Evolutionary conservation across 805 yeast species (phyloP).

Genomic region (Monosporozyma unispora): DNA sequence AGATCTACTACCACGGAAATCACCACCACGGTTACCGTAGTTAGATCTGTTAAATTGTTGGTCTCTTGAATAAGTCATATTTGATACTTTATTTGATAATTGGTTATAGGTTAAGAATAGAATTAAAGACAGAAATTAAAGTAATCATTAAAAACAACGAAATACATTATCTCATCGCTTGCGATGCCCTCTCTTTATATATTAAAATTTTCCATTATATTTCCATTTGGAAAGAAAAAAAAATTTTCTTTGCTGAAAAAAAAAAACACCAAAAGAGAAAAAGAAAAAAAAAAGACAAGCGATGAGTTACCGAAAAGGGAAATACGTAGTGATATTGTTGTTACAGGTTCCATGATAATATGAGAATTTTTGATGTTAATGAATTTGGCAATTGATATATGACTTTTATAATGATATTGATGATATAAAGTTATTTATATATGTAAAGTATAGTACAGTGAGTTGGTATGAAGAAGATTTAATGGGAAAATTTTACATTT

Average conservation of each 20-base stretch:
- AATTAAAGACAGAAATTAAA: background rate
- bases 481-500: conserved; percentile 18
- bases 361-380: no score
- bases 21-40: conserved; percentile 34
- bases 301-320: conserved; percentile 7
- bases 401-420: background rate
- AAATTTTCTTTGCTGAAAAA: conserved; percentile 1
- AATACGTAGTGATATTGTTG: background rate
- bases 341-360: no score
- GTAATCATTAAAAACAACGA: background rate
- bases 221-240: background rate
- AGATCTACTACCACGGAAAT: conserved; percentile 33
- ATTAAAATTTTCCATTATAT: background rate
- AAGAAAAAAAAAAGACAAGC: conserved; percentile 4
- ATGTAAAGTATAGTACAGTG: background rate
- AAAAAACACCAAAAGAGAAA: conserved; percentile 7
- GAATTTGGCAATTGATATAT: background rate
- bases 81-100: background rate
- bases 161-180: background rate
- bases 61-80: conserved; percentile 32
- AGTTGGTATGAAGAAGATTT: background rate
- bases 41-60: conserved; percentile 31
- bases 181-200: background rate
- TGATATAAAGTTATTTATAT: background rate
- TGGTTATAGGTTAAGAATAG: background rate